These are phyloP conservation scores for Arxiozyma bovina DNA, from an alignment of 1,139 yeast species.

Conservation along the genomic window DNA sequence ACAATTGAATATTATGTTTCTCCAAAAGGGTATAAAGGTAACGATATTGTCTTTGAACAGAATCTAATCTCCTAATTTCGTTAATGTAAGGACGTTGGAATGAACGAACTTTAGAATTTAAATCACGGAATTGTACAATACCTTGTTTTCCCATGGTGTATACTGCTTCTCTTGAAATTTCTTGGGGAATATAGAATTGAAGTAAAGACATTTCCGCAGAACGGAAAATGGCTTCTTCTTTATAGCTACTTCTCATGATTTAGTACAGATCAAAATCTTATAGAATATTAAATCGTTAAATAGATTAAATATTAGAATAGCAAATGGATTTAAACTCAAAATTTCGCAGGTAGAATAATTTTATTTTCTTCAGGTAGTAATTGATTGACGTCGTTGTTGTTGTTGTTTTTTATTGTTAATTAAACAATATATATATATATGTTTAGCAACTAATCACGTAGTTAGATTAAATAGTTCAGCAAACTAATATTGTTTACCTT, in stretches of 20 bases:
- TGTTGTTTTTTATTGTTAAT: not conserved
- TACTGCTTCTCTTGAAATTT: conserved; percentile 80
- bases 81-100: conserved; percentile 83
- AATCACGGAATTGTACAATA: conserved; percentile 79
- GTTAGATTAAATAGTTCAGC: not conserved
- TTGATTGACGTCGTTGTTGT: too few species aligned
- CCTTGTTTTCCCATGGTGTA: conserved; percentile 76
- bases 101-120: conserved; percentile 66
- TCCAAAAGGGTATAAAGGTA: conserved; percentile 39
- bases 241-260: conserved; percentile 6
- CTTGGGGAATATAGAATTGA: conserved; percentile 87
- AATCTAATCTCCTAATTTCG: conserved; percentile 65
- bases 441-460: not conserved
- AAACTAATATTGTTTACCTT: not conserved
- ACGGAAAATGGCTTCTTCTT: conserved; percentile 66
- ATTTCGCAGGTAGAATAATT: not conserved
- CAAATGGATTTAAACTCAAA: too few species aligned
- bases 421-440: not conserved
- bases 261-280: not conserved
- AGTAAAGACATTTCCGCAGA: conserved; percentile 94
- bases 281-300: too few species aligned
- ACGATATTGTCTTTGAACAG: conserved; percentile 50
- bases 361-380: not conserved
- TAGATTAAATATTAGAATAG: not conserved
- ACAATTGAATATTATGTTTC: conserved; percentile 40